Base-by-base conservation (phyloP, 202 grass and related monocot species). In the Zizania palustris region DNA sequence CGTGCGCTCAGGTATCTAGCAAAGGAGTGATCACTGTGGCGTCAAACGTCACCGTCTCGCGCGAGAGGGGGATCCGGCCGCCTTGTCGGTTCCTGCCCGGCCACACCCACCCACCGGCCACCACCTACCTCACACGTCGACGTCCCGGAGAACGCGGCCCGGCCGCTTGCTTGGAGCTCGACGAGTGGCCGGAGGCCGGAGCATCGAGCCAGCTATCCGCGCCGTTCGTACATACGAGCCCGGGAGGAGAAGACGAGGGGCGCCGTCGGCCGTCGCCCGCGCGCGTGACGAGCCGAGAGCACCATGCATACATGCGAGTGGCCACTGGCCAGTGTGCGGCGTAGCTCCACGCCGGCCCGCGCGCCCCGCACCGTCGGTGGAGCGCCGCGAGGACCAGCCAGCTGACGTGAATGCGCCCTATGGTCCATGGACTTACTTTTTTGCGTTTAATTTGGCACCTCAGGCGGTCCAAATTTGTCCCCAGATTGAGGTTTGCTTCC, bases 231-330 rank as follows among this genome's bases (percentile, higher is more conserved):
- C 6, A 6, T 7, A 18, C 13, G 13, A 4, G 48, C 14, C 16
- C 7, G 14, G 50, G 50, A 54, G 14, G 19, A 55, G n/a, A 18
- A 11, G 50, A n/a, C 15, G 6, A 6, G 0, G 48, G 1, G 9
- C 4, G 45, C 45, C 4, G 6, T 7, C 36, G 36, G 12, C 22
- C 58, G 28, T 34, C 58, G 28, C 28, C 58, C 8, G 55, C 3
- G 28, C 11, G 22, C 11, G 50, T 6, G 10, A 6, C 11, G 28
- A 55, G 59, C 12, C 37, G 40, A 60, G 55, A 60, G 39, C 72
- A 45, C 72, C n/a, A n/a, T n/a, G n/a, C n/a, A n/a, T n/a, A n/a
- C 72, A 46, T 35, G 56, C 14, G 36, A 36, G 22, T n/a, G 56
- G 9, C 21, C 56, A 36, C 13, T n/a, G 56, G 9, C 21, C 56